Evolutionary conservation across 2,329 filamentous ascomycete genomes (phyloP), one percentile per base, ranked within the genome.

Genomic region (Cladosporium sp.): DNA sequence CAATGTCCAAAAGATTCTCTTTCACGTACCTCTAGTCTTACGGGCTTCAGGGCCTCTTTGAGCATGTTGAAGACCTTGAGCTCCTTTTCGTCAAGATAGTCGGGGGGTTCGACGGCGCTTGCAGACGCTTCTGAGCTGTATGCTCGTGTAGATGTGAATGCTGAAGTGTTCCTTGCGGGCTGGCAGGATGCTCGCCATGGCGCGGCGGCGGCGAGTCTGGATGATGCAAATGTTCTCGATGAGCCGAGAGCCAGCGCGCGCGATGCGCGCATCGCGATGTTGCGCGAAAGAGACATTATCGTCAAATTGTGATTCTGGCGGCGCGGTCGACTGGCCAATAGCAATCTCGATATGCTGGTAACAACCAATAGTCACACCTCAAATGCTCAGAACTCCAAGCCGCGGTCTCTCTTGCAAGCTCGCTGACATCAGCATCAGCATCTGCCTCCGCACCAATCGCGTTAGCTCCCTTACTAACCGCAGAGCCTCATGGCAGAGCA

Each of bases 1-100:
- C 13, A 32, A 47, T 47, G 12, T n/a, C 10, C 28, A 32, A 32
- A 32, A 9, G 28, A 9, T 32, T 32, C 3, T 32, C 3, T 32
- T 8, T 3, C 19, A 36, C 72, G 50, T 73, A 78, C 78, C 73
- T 79, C 75, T 34, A 80, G 70, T 60, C 73, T 75, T 13, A 68
- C 70, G 19, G 78, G 78, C 5, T 72, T 63, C 42, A 80, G 59
- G 34, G 70, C 70, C 17, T 68, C 65, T 63, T 72, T 74, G 19
- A 80, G 69, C 59, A 77, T 76, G 47, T 76, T 70, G 69, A 80
- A 80, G 37, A 80, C 69, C 61, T 74, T 71, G 54, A 75, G 68
- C 63, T 80, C 78, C 58, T 67, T 68, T 57, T 77, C 75, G 48
- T 73, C 72, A 17, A 80, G 72, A 65, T 77, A 77, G 60, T 78